Base-by-base conservation (phyloP, 1,284 basidiomycete genomes). In the Trametes versicolor region DNA sequence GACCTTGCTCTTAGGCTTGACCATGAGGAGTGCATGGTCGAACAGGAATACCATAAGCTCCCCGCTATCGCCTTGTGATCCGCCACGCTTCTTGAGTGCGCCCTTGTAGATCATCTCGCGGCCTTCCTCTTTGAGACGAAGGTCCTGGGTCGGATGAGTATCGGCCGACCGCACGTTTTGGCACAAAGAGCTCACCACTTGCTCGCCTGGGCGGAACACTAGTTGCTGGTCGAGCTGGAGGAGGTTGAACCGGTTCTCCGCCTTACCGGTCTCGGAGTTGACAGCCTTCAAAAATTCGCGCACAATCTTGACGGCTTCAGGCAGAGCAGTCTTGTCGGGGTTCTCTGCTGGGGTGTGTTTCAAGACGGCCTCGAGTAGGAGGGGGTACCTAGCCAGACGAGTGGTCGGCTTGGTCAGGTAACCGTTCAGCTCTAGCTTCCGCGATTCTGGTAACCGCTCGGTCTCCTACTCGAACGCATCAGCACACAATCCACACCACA, bases 361-460 rank as follows among this genome's bases (percentile, higher is more conserved):
- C 65, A 93, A 80, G 27, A 99, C 94, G 15, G 96, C 97, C 73
- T 95, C 96, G 34, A 99, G 84, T 15, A 99, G 82, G 1, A 99
- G 85, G 12, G 98, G 98, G 78, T 99, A 99, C 71, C 98, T 85
- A 32, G 97, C 98, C 34, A 99, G 85, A 73, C 98, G 91, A 12
- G 98, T 99, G 0, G 98, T 99, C 1, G 98, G 98, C 78, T 99
- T 99, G 15, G 97, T 99, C 52, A 99, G 83, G 79, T 99, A 99
- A 3, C 96, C 98, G 77, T 99, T 99, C 52, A 99, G 81, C 78
- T 99, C 98, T 51, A 99, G 87, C 81, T 99, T 99, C 49, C 97
- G 88, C 17, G 96, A 98, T 76, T 98, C 96, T 0, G 97, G 97
- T 55, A 94, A 84, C 32, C 98, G 91, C 76, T 99, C 98, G 4